A percentile compares a stretch with the other conserved stretches of the same genome.
Conservation (phyloP, 192 early-diverging fungal species). For the Backusella mclennaniae region DNA sequence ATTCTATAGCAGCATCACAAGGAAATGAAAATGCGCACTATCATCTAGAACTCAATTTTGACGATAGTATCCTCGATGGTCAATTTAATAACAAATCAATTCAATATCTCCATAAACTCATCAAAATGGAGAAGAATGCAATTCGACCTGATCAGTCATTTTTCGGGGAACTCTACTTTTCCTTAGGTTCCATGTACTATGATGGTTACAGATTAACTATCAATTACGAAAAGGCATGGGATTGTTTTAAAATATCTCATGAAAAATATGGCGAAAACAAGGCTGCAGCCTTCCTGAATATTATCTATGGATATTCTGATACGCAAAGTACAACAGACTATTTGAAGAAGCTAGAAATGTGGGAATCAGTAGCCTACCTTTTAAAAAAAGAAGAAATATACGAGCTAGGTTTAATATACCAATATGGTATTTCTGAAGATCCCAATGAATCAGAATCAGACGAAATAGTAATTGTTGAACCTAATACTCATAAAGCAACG, state of each 20-base stretch:
- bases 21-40: neutral
- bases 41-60: neutral
- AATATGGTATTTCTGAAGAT: neutral
- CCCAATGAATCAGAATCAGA: neutral
- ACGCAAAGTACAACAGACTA: neutral
- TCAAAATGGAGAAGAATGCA: neutral
- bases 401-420: neutral
- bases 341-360: neutral
- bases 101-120: neutral
- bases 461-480: too few relatives aligned
- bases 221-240: neutral
- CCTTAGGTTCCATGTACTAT: too few relatives aligned
- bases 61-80: neutral
- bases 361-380: neutral
- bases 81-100: neutral
- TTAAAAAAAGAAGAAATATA: neutral
- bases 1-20: too few relatives aligned
- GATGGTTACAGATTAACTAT: too few relatives aligned
- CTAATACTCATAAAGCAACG: too few relatives aligned
- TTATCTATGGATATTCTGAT: too few relatives aligned
- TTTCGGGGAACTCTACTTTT: neutral
- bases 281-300: neutral
- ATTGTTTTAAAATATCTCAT: too few relatives aligned
- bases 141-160: neutral
- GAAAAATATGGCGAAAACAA: too few relatives aligned